Evolutionary conservation across 2,329 filamentous ascomycete genomes (phyloP), one percentile per base, ranked within the genome.

Genomic region (Botryosphaeria dothidea): DNA sequence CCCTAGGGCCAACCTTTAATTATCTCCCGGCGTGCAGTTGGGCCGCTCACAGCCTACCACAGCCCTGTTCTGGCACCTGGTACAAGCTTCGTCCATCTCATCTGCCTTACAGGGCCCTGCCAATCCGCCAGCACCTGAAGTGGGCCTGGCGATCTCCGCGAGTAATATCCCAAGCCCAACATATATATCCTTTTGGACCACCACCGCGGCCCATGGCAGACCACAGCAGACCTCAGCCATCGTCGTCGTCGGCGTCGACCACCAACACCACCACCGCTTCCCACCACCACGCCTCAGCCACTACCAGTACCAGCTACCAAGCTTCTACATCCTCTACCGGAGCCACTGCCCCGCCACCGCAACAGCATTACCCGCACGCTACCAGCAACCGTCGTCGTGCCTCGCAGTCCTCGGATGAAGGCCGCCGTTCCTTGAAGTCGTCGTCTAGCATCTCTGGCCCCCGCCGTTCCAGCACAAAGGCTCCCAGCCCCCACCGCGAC

Each of bases 401-500:
- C 46, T 62, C 58, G 3, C 43, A 49, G 45, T 64, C 62, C 19
- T 64, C 51, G 62, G 51, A 64, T 57, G 62, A 64, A 21, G 38
- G 36, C 51, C 52, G 41, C 15, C 62, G 41, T 64, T 46, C 51
- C 29, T 4, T 64, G 23, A 57, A 64, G 34, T 48, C 51, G 51
- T 48, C 51, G 51, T 57, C 51, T 21, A 49, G n/a, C 51, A 48
- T 43, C 15, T 49, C 51, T 41, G 34, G 41, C 62, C 52, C 38
- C 62, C 52, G 48, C 49, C 48, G 58, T 62, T 51, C 62, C 43
- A 46, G 41, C 51, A 46, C 52, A 4, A 64, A 64, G 62, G 38
- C 51, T 38, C 51, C 46, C 57, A 67, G 66, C 66, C 70, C 71
- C 68, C 61, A 66, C 68, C 56, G 66, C 68, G 68, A 69, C 62